phyloP scores from a whole-genome alignment of 2,329 filamentous ascomycete genomes.

The Triangularia verruculosa region DNA sequence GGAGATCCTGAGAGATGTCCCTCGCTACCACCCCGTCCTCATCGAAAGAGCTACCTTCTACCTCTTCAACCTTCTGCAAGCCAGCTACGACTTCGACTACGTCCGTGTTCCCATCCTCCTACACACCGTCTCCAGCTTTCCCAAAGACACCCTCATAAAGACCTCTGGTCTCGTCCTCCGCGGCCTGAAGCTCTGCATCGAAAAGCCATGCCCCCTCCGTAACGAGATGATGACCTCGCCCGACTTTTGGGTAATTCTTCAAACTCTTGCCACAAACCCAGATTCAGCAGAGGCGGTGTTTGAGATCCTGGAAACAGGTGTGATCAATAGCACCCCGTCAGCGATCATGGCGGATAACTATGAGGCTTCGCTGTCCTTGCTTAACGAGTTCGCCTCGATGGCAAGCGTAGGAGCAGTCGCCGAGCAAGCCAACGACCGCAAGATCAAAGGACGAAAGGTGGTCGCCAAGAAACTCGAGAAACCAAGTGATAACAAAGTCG shows the following conservation, averaged over 20 bases:
- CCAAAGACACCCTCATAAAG: constrained; percentile 71
- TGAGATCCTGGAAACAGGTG: constrained; percentile 76
- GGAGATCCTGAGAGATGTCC: constrained; percentile 73
- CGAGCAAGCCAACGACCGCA: constrained; percentile 65
- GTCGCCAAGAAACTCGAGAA: constrained; percentile 50
- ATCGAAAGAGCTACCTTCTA: constrained; percentile 85
- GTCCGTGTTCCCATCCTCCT: constrained; percentile 88
- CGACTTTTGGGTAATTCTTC: constrained; percentile 92
- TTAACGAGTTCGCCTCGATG: constrained; percentile 86
- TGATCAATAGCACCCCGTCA: constrained; percentile 64
- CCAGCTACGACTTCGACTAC: constrained; percentile 87
- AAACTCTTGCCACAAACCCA: constrained; percentile 65
- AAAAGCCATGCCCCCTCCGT: constrained; percentile 70
- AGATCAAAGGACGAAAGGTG: constrained; percentile 30
- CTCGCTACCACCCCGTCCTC: constrained; percentile 76
- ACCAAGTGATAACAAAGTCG: constrained; percentile 65
- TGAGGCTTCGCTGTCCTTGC: constrained; percentile 75
- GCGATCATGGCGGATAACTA: constrained; percentile 96
- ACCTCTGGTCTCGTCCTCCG: constrained; percentile 73
- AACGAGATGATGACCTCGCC: constrained; percentile 95
- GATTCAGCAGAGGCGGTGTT: constrained; percentile 78
- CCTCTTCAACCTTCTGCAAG: constrained; percentile 73
- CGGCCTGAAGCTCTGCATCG: constrained; percentile 77
- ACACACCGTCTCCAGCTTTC: constrained; percentile 85
- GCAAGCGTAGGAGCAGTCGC: constrained; percentile 68